Base-by-base conservation (phyloP, 768 basidiomycete species). In the Flagelloscypha sp. region DNA sequence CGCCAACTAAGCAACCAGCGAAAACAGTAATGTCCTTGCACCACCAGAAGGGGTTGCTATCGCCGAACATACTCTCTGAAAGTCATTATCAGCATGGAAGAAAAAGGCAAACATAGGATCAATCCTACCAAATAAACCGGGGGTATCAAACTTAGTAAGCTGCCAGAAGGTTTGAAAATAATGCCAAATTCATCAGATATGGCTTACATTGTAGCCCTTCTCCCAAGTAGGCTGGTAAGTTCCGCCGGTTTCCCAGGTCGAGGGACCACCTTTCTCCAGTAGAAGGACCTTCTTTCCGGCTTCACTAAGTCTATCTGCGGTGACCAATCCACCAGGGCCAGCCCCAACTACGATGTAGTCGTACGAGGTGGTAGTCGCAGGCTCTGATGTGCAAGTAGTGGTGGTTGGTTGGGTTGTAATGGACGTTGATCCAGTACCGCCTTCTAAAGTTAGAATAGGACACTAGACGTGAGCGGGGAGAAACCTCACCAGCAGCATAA, bases 101-200 rank as follows among this genome's bases (percentile, higher is more conserved):
- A 38, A 28, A 4, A 38, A 30, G n/a, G 30, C 12, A 17, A 12
- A 27, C 24, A 7, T 15, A 3, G 33, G 16, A 24, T 2, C 21
- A 4, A 18, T 4, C 40, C 7, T 37, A 37, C 40, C 45, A 47
- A 78, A 80, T 27, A 76, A 47, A 45, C 78, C 76, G 15, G 76
- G 76, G 37, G 76, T 58, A 43, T 80, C 78, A 49, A 78, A 79
- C 46, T 77, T 77, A 5, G 78, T 80, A 36, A 75, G 53, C 74
- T 78, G 45, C 6, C 36, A 27, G 18, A 6, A 36, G 20, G 4
- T 28, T 33, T 38, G 37, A 40, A 24, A 15, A n/a, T n/a, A n/a
- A n/a, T n/a, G n/a, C n/a, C n/a, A 21, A 12, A 15, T 36, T 13
- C 28, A 27, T 17, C 20, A 1, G 13, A 18, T 17, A 27, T 28